Evolutionary conservation across 768 basidiomycete genomes (phyloP), one percentile per base, ranked within the genome.

Genomic region (Mycena haematopus): DNA sequence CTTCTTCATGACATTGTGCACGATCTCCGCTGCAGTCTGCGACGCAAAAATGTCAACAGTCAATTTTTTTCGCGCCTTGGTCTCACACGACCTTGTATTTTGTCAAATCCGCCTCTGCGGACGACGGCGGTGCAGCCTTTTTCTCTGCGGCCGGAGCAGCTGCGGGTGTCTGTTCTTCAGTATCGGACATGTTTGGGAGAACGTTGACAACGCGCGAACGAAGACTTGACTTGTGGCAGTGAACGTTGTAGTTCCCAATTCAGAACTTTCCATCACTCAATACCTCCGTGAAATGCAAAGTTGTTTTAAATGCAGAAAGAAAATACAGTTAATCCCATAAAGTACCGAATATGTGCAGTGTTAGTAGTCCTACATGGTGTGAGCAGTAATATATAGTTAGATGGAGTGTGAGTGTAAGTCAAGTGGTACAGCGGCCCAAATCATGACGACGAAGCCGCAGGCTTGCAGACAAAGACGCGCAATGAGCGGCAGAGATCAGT

Each of bases 21-120:
- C 89, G 77, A 96, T 94, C 69, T 96, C 93, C 59, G 93, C 94
- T 22, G 96, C 95, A n/a, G 87, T 82, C 92, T 96, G 71, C 56
- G 54, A 52, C 22, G 33, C 47, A 52, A 61, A 38, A 42, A 42
- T 52, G 47, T 65, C 50, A 56, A 45, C 13, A 14, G 21, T 62
- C 62, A n/a, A 60, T 69, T 71, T 68, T 71, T 69, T 67, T 68
- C 62, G 40, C 53, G 62, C 50, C 36, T 19, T 52, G 52, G 62
- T 65, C 53, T 74, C 60, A 66, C 36, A 36, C 36, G 36, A 92
- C 92, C 82, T 94, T 94, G 79, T 94, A 94, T 76, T 94, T 94
- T 19, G 92, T 93, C 71, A 93, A 77, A 78, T 94, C 92, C 14
- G 80, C 83, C 74, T 92, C 90, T 19, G 82, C 78, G 47, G 87